Percentiles rank a stretch among this genome's conserved stretches.
These are phyloP conservation scores for Phanerochaete carnosa DNA, from an alignment of 768 basidiomycete species.

Conservation along the genomic window DNA sequence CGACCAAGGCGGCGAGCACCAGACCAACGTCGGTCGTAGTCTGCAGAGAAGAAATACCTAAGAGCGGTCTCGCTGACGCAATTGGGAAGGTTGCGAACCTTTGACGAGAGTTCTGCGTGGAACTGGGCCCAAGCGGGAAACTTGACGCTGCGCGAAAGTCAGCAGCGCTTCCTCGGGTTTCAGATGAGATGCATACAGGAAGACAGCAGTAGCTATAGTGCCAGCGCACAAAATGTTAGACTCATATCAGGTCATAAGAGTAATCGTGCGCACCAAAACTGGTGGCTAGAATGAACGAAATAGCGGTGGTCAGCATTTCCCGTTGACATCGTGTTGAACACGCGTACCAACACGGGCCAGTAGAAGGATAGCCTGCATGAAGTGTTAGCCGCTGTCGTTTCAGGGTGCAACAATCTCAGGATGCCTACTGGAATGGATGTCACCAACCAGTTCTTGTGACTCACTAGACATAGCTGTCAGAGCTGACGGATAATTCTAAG, in stretches of 20 bases:
- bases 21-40: neutral
- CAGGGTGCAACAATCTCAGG: neutral
- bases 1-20: neutral
- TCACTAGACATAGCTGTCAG: neutral
- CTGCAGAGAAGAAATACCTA: neutral
- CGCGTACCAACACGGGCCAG: neutral
- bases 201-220: neutral
- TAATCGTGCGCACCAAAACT: neutral
- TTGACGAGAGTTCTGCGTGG: neutral
- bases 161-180: neutral
- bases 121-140: neutral
- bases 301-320: neutral
- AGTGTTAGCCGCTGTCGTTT: neutral
- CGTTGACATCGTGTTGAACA: neutral
- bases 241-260: neutral
- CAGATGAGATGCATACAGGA: neutral
- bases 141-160: neutral
- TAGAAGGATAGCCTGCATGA: neutral
- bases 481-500: neutral
- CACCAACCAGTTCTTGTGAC: neutral
- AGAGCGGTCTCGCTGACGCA: neutral
- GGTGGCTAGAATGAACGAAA: neutral
- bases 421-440: neutral
- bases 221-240: neutral
- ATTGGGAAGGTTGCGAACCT: neutral